Conservation (phyloP, 2,329 filamentous ascomycete species). For the Colletotrichum ledebouriae region DNA sequence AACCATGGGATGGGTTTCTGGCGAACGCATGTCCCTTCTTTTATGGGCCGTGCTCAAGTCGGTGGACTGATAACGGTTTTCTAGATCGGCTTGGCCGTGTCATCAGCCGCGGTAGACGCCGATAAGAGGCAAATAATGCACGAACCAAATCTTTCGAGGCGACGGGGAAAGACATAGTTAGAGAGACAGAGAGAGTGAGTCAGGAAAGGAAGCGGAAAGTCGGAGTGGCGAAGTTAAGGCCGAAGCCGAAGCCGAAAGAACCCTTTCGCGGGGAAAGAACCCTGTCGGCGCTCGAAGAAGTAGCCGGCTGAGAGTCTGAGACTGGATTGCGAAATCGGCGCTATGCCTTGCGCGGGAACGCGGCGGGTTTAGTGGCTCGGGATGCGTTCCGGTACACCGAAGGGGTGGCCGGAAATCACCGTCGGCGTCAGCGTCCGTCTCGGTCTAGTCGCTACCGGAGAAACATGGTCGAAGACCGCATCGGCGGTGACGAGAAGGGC, state of each 20-base stretch:
- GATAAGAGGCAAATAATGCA: too few species aligned
- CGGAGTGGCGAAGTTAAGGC: neutral
- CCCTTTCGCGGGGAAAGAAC: neutral
- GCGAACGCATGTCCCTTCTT: neutral
- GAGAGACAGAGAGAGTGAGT: neutral
- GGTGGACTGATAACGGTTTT: neutral
- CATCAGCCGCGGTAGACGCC: constrained; percentile 6
- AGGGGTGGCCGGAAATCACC: neutral
- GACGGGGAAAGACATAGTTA: neutral
- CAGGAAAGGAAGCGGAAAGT: neutral
- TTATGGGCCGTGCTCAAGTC: neutral
- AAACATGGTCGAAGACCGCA: neutral
- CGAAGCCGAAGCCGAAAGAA: constrained; percentile 7
- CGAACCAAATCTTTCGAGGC: too few species aligned
- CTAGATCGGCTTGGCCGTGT: neutral
- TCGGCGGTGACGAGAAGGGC: constrained; percentile 2
- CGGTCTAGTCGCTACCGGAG: neutral
- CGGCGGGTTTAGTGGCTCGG: constrained; percentile 21
- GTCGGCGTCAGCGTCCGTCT: constrained; percentile 5
- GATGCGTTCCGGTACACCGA: constrained; percentile 33
- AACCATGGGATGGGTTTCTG: neutral
- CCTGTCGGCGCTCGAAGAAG: neutral
- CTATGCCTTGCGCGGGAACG: neutral
- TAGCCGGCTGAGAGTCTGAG: neutral
- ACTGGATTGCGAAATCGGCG: constrained; percentile 16